These are phyloP conservation scores for Schoenoplectus triqueter DNA, from an alignment of 202 grass and related monocot genomes.

Conservation along the genomic window DNA sequence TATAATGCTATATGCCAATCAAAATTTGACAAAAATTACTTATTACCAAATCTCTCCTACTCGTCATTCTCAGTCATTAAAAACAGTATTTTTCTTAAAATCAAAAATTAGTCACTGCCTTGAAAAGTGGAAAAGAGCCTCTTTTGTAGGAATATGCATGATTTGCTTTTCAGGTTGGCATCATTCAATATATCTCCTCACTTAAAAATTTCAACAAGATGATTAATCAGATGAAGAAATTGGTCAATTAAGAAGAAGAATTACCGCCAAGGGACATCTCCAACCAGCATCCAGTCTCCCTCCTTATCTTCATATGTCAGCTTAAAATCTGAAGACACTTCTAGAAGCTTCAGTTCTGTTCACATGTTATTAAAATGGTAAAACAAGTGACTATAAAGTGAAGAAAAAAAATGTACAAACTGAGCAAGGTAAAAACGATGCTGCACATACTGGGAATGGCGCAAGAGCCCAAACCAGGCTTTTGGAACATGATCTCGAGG, in stretches of 20 bases:
- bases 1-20: background rate
- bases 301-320: conserved; percentile 95
- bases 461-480: conserved; percentile 38
- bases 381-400: background rate
- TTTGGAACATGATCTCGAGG: conserved; percentile 85
- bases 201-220: background rate
- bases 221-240: background rate
- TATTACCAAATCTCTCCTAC: background rate
- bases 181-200: background rate
- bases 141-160: background rate
- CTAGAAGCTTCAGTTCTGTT: conserved; percentile 30
- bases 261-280: conserved; percentile 98
- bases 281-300: conserved; percentile 97
- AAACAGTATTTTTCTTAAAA: background rate
- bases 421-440: background rate
- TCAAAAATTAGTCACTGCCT: background rate
- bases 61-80: background rate
- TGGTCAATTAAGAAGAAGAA: background rate
- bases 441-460: background rate
- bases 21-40: no score
- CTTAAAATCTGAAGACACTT: conserved; percentile 55
- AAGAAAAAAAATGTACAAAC: background rate
- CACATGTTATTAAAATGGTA: conserved; percentile 17
- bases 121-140: background rate
- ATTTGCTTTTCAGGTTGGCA: background rate